Base-by-base conservation (phyloP, 129 eudicot genomes). In the Arctium lappa region DNA sequence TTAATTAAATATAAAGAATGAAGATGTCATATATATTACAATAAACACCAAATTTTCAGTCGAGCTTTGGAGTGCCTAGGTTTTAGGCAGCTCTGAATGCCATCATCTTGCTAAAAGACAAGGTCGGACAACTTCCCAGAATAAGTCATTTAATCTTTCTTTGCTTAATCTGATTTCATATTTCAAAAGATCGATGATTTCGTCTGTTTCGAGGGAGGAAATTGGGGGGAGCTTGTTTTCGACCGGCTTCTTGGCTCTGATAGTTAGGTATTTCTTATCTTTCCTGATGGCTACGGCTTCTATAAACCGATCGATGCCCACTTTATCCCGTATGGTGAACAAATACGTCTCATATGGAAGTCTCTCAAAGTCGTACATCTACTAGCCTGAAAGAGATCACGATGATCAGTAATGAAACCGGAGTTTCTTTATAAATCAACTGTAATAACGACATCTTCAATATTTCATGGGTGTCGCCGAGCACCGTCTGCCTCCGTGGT, bases 381-480 rank as follows among this genome's bases (percentile, higher is more conserved):
- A 4, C 75, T 77, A 27, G 72, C 86, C 90, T 88, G 88, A 68
- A 80, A 56, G 68, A 6, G 68, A 16, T 60, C 68, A 6, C 29
- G 2, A 70, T 33, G 37, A 8, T 66, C 63, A 27, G 34, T 29
- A 75, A 46, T 9, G 13, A 44, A 75, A 75, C 22, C 10, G 4
- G 31, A 10, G 44, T 72, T 72, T 72, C 76, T 18, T n/a, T 60
- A 16, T 60, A 1, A 30, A 72, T 37, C 27, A 60, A 60, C 29
- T n/a, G 8, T 60, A 60, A n/a, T 60, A 60, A 60, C 27, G 27
- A 22, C 27, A 22, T 22, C 27, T 22, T 22, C 27, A 22, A 22
- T 22, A 22, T 22, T 37, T 91, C 98, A 2, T 94, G 98, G 98
- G 94, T 94, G 6, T 15, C 90, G 4, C 98, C 92, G 4, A 89